phyloP scores from a whole-genome alignment of 1,284 basidiomycete genomes.

The Irpex sp. region DNA sequence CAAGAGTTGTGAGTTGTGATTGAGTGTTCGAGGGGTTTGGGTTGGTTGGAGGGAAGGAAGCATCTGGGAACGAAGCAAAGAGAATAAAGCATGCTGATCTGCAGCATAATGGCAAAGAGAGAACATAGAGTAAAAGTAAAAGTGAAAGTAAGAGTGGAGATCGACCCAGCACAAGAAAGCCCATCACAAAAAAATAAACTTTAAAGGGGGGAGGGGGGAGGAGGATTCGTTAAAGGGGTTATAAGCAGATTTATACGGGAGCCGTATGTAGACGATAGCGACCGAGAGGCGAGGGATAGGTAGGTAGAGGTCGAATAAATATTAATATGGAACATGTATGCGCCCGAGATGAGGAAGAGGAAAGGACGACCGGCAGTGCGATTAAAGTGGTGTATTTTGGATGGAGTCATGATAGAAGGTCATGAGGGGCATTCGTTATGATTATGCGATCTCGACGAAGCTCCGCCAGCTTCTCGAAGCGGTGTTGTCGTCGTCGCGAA shows the following conservation, averaged over 20 bases:
- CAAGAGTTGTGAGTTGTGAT: background rate
- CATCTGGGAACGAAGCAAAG: background rate
- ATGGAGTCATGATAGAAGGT: background rate
- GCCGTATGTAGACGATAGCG: background rate
- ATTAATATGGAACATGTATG: background rate
- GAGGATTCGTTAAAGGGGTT: background rate
- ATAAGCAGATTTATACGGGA: background rate
- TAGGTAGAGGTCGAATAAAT: background rate
- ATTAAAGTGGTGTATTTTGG: background rate
- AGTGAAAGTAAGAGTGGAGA: background rate
- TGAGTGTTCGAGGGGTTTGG: background rate
- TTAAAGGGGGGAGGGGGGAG: background rate
- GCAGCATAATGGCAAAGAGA: no score
- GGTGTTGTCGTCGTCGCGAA: constrained; percentile 43
- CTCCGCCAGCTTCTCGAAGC: constrained; percentile 52
- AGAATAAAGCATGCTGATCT: background rate
- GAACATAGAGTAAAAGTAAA: background rate
- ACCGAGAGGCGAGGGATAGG: background rate
- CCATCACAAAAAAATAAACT: background rate
- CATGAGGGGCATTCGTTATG: constrained; percentile 12
- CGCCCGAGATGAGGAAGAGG: background rate
- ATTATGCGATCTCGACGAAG: constrained; percentile 51
- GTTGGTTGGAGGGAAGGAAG: background rate
- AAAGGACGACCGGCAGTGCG: background rate
- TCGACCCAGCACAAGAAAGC: background rate